A percentile compares a stretch with the other conserved stretches of the same genome.
These are phyloP conservation scores for Epichloe sibirici DNA, from an alignment of 2,329 filamentous ascomycete species.

Conservation along the genomic window DNA sequence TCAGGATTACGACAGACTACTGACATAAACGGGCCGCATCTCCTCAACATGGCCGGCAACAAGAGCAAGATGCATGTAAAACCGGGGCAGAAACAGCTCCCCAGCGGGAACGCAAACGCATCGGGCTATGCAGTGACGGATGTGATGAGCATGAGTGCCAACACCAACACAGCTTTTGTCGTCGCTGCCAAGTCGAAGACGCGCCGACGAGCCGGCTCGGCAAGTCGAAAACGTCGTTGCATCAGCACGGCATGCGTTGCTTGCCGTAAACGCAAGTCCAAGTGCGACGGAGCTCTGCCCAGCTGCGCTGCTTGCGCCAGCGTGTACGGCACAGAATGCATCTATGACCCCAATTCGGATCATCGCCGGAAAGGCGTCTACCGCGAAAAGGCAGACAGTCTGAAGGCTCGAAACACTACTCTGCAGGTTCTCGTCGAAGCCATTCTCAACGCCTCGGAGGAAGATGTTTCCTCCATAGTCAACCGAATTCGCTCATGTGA, in stretches of 20 bases:
- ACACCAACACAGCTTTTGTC: constrained; percentile 7
- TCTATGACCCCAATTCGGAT: constrained; percentile 94
- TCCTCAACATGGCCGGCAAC: constrained; percentile 2
- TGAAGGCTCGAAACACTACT: constrained; percentile 78
- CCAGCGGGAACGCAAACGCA: background rate
- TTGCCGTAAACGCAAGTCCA: constrained; percentile 67
- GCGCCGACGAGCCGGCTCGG: constrained; percentile 34
- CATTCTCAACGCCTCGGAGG: constrained; percentile 80
- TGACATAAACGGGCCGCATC: background rate
- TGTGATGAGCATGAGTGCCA: background rate
- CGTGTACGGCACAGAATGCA: constrained; percentile 80
- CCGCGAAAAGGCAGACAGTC: constrained; percentile 79
- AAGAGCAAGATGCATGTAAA: background rate
- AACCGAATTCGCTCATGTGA: constrained; percentile 80
- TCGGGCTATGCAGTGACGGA: background rate
- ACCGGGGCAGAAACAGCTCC: background rate
- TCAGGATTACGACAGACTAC: background rate
- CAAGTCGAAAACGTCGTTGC: constrained; percentile 57
- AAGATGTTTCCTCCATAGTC: constrained; percentile 73
- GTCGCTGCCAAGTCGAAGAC: constrained; percentile 34
- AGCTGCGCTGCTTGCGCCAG: constrained; percentile 93
- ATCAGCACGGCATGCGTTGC: constrained; percentile 79
- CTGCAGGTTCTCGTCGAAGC: constrained; percentile 88
- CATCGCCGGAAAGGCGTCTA: constrained; percentile 95
- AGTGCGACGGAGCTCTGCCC: constrained; percentile 84